phyloP scores from a whole-genome alignment of 345 rosid genomes.

The Euphorbia tirucalli region DNA sequence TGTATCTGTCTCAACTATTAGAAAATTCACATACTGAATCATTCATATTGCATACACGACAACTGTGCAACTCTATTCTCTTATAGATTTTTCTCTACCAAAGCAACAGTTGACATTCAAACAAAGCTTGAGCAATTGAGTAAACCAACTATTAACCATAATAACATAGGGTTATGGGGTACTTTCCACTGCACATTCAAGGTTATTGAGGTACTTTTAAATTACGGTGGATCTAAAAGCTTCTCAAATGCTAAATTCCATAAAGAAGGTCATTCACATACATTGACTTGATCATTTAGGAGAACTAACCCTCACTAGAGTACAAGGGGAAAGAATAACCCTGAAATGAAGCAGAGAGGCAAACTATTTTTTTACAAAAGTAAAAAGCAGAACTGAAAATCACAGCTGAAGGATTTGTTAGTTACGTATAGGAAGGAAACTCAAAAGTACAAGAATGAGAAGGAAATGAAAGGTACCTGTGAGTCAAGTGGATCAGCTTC shows the following conservation, averaged over 20 bases:
- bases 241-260: not conserved
- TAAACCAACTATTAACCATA: too few relatives aligned
- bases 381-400: not conserved
- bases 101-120: too few relatives aligned
- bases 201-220: too few relatives aligned
- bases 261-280: not conserved
- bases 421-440: not conserved
- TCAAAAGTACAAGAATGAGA: not conserved
- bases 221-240: not conserved
- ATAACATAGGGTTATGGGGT: too few relatives aligned
- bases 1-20: not conserved
- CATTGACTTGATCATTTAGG: slow-evolving; percentile 3
- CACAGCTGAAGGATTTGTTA: not conserved
- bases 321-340: too few relatives aligned
- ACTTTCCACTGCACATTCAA: too few relatives aligned
- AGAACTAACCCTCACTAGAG: not conserved
- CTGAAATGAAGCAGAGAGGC: not conserved
- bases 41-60: too few relatives aligned
- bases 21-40: too few relatives aligned
- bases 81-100: too few relatives aligned
- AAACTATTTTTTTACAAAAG: not conserved
- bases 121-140: too few relatives aligned
- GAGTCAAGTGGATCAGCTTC: slow-evolving; percentile 93
- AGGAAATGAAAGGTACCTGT: slow-evolving; percentile 41
- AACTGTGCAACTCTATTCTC: too few relatives aligned